A percentile compares a stretch with the other conserved stretches of the same genome.
Conservation (phyloP, 2,329 filamentous ascomycete species). For the Orbilia ellipsospora region DNA sequence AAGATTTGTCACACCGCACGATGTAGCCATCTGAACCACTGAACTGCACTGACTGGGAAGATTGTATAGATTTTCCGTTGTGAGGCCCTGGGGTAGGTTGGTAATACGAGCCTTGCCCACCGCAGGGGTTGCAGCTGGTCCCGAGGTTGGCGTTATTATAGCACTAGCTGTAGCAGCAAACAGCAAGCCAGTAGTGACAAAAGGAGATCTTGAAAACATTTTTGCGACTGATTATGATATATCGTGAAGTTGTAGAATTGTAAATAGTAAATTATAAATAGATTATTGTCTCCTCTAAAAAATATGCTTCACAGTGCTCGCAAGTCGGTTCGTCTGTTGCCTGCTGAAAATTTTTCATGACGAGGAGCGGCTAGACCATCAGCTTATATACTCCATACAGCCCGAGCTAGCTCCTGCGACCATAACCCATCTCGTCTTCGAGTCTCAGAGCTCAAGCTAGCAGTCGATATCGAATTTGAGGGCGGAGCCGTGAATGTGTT, state of each 20-base stretch:
- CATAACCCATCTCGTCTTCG: background rate
- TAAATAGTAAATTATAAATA: background rate
- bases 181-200: background rate
- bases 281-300: background rate
- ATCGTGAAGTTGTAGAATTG: background rate
- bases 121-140: no score
- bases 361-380: no score
- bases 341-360: no score
- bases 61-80: slow-evolving; percentile 2
- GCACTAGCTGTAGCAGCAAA: background rate
- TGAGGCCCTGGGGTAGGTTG: background rate
- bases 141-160: background rate
- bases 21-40: background rate
- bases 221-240: background rate
- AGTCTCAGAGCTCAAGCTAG: background rate
- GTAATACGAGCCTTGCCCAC: no score
- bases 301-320: background rate
- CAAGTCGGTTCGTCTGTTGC: background rate
- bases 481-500: background rate
- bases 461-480: background rate
- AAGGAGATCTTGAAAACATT: background rate
- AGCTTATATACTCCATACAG: no score
- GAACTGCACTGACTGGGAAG: slow-evolving; percentile 8
- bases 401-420: no score
- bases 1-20: slow-evolving; percentile 15